Evolutionary conservation across 108 stramenopile species (phyloP).

Genomic region (Phaeodactylum tricornutum): DNA sequence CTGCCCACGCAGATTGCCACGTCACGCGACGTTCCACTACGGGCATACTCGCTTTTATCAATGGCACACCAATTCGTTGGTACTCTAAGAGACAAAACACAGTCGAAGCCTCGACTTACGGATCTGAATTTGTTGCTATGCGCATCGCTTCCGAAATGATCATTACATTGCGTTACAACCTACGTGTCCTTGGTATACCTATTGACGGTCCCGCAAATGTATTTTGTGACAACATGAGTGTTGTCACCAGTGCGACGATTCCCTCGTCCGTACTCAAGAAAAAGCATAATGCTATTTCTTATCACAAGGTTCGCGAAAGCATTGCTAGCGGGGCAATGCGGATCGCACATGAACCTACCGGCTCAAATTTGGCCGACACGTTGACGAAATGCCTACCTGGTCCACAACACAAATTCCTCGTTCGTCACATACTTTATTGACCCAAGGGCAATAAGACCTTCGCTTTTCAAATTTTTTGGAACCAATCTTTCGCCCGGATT

Average conservation of each 20-base stretch:
- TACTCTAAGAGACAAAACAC: constrained; percentile 44
- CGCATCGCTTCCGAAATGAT: constrained; percentile 2
- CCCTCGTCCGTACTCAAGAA: constrained; percentile 28
- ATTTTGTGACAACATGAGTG: constrained; percentile 23
- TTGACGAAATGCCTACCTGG: too few relatives aligned
- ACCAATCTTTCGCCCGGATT: too few relatives aligned
- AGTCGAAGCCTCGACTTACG: constrained; percentile 36
- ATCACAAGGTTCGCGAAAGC: constrained; percentile 26
- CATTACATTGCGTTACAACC: constrained; percentile 25
- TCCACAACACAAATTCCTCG: too few relatives aligned
- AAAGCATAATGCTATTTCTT: constrained; percentile 16
- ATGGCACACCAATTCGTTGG: constrained; percentile 30
- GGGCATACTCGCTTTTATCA: constrained; percentile 34
- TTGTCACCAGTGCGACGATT: constrained; percentile 16
- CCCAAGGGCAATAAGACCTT: too few relatives aligned
- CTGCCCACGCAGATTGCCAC: constrained; percentile 31
- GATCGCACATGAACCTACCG: constrained; percentile 5
- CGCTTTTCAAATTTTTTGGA: too few relatives aligned
- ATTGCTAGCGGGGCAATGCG: constrained; percentile 17
- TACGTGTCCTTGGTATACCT: constrained; percentile 34
- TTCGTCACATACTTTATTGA: too few relatives aligned
- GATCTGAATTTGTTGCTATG: constrained; percentile 13
- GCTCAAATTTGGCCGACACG: constrained; percentile 26
- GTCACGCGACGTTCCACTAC: constrained; percentile 32
- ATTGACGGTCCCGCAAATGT: constrained; percentile 16